Percentiles rank a stretch among this genome's conserved stretches.
Conservation (phyloP, 2,329 filamentous ascomycete genomes). For the Colletotrichum sp. region DNA sequence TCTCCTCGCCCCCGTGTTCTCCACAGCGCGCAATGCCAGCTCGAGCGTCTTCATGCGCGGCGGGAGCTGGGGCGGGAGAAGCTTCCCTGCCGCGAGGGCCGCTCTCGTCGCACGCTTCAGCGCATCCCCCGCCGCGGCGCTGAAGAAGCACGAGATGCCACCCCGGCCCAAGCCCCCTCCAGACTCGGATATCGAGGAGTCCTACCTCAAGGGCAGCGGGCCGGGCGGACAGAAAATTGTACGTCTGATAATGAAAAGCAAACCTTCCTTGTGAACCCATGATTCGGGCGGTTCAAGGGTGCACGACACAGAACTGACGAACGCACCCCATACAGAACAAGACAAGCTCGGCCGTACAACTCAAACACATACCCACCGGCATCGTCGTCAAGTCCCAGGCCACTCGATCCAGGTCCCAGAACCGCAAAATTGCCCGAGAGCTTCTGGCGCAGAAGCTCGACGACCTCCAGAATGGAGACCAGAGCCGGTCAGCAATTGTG, state of each 20-base stretch:
- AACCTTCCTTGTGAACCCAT: background rate
- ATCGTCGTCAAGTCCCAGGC: constrained; percentile 94
- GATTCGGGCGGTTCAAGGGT: background rate
- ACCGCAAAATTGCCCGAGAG: constrained; percentile 82
- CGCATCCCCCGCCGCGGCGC: constrained; percentile 29
- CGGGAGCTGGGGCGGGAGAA: background rate
- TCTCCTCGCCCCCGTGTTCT: background rate
- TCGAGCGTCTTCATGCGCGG: constrained; percentile 1
- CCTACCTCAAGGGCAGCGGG: constrained; percentile 88
- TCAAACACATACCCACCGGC: constrained; percentile 88
- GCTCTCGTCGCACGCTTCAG: constrained; percentile 31
- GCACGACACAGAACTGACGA: background rate
- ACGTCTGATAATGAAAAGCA: constrained; percentile 26
- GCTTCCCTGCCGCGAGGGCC: background rate
- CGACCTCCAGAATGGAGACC: constrained; percentile 71
- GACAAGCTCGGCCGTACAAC: constrained; percentile 92
- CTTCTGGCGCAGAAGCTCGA: constrained; percentile 80
- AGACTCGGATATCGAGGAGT: constrained; percentile 81
- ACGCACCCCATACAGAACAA: constrained; percentile 73
- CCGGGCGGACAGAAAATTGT: constrained; percentile 97
- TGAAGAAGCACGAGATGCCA: constrained; percentile 66
- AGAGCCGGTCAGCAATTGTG: constrained; percentile 70
- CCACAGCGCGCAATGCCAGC: background rate
- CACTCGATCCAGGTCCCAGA: constrained; percentile 85
- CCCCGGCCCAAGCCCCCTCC: constrained; percentile 74